phyloP scores from a whole-genome alignment of 2,329 filamentous ascomycete genomes.

The Diatrype stigma region DNA sequence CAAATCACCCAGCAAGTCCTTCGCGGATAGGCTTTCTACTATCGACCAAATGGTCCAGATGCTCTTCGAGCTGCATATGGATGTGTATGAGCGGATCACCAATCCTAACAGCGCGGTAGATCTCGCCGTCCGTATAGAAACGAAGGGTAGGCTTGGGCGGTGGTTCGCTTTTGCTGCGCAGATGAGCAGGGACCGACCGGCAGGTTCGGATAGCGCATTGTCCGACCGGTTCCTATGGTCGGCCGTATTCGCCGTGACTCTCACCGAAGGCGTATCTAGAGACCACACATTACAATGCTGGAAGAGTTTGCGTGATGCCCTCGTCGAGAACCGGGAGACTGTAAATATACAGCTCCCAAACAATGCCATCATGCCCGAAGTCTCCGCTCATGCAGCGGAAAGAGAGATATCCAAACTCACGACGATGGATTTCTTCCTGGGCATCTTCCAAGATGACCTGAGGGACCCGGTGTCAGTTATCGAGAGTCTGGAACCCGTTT shows the following conservation, averaged over 20 bases:
- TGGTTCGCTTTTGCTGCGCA: conserved; percentile 50
- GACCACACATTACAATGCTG: conserved; percentile 57
- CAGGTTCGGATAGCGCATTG: conserved; percentile 33
- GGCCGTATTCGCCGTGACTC: conserved; percentile 48
- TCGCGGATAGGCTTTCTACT: conserved; percentile 18
- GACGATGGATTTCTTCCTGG: conserved; percentile 94
- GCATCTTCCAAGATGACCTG: conserved; percentile 78
- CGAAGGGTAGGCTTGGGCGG: conserved; percentile 44
- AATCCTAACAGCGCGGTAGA: conserved; percentile 54
- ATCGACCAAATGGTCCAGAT: conserved; percentile 49
- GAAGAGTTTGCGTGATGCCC: conserved; percentile 52
- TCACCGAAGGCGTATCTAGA: conserved; percentile 48
- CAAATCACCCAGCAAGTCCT: conserved; percentile 12
- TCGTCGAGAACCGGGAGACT: conserved; percentile 35
- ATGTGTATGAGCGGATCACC: conserved; percentile 55
- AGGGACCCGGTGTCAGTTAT: conserved; percentile 81
- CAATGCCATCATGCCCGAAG: conserved; percentile 81
- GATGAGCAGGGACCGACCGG: conserved; percentile 34
- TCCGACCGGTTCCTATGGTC: conserved; percentile 56
- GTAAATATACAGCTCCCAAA: conserved; percentile 65
- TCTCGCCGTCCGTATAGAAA: conserved; percentile 42
- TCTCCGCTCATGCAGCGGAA: conserved; percentile 79
- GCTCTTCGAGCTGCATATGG: conserved; percentile 58
- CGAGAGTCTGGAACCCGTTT: conserved; percentile 84
- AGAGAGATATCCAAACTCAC: conserved; percentile 88